Conservation (phyloP, 108 stramenopile species). For the Cyclotella cryptica region DNA sequence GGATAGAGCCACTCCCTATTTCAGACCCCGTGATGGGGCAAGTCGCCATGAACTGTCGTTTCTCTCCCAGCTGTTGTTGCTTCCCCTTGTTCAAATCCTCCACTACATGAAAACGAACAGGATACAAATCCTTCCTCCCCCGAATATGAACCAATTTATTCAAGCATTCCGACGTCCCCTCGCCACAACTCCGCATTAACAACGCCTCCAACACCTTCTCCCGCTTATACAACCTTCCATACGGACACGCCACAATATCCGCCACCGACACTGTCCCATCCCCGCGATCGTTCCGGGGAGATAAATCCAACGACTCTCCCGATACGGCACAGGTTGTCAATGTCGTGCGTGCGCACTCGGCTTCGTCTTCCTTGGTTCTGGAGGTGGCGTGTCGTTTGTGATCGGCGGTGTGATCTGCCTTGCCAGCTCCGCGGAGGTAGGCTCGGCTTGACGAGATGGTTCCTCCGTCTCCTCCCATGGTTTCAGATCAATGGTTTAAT, state of each 20-base stretch:
- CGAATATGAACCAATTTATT: slow-evolving; percentile 63
- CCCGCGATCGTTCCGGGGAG: not conserved
- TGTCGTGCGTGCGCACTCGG: slow-evolving; percentile 36
- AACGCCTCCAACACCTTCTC: slow-evolving; percentile 83
- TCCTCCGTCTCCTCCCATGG: slow-evolving; percentile 93
- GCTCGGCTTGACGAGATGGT: slow-evolving; percentile 79
- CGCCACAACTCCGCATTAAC: slow-evolving; percentile 48
- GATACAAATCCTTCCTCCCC: slow-evolving; percentile 73
- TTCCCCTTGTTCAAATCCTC: not conserved
- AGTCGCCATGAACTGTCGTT: slow-evolving; percentile 14
- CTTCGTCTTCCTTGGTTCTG: slow-evolving; percentile 39
- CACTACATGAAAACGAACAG: slow-evolving; percentile 64
- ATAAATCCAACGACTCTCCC: slow-evolving; percentile 45
- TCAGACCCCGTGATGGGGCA: slow-evolving; percentile 81
- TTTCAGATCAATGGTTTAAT: not conserved
- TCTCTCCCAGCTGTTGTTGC: not conserved
- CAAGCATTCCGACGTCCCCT: not conserved
- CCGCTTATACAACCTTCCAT: slow-evolving; percentile 75
- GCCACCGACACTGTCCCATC: not conserved
- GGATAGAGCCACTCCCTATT: slow-evolving; percentile 65
- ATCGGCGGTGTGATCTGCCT: slow-evolving; percentile 72
- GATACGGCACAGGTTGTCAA: slow-evolving; percentile 76
- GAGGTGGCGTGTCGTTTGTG: slow-evolving; percentile 29
- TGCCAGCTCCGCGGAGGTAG: slow-evolving; percentile 87
- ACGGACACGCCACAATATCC: slow-evolving; percentile 75